These are phyloP conservation scores for Thalassiosira exigua DNA, from an alignment of 352 stramenopile genomes.

Conservation along the genomic window DNA sequence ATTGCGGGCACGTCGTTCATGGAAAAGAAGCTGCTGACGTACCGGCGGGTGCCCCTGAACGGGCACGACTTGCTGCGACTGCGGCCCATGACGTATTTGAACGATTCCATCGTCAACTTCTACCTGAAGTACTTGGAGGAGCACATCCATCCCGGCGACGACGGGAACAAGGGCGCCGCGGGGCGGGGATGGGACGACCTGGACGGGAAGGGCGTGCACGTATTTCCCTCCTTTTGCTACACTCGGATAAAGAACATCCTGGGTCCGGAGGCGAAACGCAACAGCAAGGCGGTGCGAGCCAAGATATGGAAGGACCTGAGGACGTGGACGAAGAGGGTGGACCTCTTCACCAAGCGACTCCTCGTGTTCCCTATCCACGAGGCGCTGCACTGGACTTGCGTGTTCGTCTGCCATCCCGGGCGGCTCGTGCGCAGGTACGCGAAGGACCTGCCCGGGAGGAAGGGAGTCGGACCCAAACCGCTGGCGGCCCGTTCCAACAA, in stretches of 20 bases:
- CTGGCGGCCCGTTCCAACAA: too few relatives aligned
- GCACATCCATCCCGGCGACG: conserved; percentile 12
- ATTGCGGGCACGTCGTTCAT: conserved; percentile 45
- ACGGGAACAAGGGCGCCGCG: neutral
- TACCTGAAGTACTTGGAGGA: conserved; percentile 87
- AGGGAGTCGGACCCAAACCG: too few relatives aligned
- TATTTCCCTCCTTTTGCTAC: conserved; percentile 52
- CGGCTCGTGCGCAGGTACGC: conserved; percentile 48
- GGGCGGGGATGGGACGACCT: conserved; percentile 39
- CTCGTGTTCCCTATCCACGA: conserved; percentile 92
- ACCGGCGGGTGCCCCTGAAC: conserved; percentile 43
- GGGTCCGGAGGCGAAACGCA: conserved; percentile 17
- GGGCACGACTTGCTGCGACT: conserved; percentile 51
- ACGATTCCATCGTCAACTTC: conserved; percentile 93
- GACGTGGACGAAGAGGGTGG: conserved; percentile 88
- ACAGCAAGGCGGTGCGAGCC: conserved; percentile 35
- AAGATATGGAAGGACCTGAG: conserved; percentile 57
- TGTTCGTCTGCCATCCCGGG: conserved; percentile 88
- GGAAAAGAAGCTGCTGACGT: conserved; percentile 46
- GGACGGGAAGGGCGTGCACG: conserved; percentile 47
- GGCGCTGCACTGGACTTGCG: conserved; percentile 90
- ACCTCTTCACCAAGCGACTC: conserved; percentile 89
- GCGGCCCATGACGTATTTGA: conserved; percentile 68
- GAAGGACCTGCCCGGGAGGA: conserved; percentile 7
- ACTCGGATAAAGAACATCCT: conserved; percentile 46